Evolutionary conservation across 75 land plant genomes (phyloP), one percentile per base, ranked within the genome.

Genomic region (Azolla pinnata): DNA sequence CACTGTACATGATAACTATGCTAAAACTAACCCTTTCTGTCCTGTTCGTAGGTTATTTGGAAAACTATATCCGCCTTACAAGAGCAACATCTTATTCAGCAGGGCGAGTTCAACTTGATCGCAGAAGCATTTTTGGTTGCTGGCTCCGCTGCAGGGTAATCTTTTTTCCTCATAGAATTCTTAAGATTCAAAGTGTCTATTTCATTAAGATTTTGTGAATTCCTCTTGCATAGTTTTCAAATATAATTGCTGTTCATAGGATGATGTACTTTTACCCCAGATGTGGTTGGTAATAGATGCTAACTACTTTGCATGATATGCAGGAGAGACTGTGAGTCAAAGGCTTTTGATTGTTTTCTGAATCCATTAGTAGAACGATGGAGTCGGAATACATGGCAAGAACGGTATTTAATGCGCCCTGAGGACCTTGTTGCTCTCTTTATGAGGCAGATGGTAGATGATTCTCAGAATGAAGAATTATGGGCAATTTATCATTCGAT

Each of bases 401-500:
- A 77, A 50, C 63, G 54, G 32, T 95, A 68, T 60, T 72, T 95
- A 55, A 76, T 84, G 34, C 79, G 76, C 34, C 86, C 85, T 53
- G 28, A 42, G 1, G 83, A 83, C 56, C 62, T 95, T 20, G 71
- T 79, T 44, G 71, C 52, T 17, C 60, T 95, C 20, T 75, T 86
- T 59, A 66, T 31, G 8, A 49, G 55, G 30, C 51, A 61, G 18
- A 26, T 33, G 57, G 34, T 4, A 16, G 27, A 20, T 21, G 50
- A 68, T 38, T 55, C 75, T 32, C 75, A 76, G 32, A 64, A 78
- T 54, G 65, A 73, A 50, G 62, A 75, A 28, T 79, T 86, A 82
- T 95, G 99, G 99, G 82, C 81, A n/a, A 73, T 95, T 67, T 95
- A 67, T 55, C 99, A 95, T 57, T 84, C 81, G 5, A 75, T 95